Percentiles rank a stretch among this genome's conserved stretches.
Conservation (phyloP, 208 protist genomes). For the Crithidia sp. region DNA sequence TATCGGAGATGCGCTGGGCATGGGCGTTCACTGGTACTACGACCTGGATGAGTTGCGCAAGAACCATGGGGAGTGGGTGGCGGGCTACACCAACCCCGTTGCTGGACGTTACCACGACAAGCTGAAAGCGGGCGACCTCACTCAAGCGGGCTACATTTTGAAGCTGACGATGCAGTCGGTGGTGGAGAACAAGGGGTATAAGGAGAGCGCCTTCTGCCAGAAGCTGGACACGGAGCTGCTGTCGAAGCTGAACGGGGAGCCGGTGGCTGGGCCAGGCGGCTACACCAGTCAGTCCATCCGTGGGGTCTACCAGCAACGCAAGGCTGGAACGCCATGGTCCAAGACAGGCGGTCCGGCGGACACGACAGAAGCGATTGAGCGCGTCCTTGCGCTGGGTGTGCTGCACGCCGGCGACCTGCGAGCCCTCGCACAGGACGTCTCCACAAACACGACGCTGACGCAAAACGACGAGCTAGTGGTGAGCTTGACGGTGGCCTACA, state of each 20-base stretch:
- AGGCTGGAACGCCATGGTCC: slow-evolving; percentile 26
- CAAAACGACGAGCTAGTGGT: slow-evolving; percentile 45
- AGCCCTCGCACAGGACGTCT: slow-evolving; percentile 27
- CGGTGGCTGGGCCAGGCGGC: slow-evolving; percentile 31
- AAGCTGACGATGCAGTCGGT: slow-evolving; percentile 39
- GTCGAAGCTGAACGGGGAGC: slow-evolving; percentile 28
- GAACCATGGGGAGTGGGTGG: slow-evolving; percentile 32
- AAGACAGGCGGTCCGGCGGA: slow-evolving; percentile 33
- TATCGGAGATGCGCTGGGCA: slow-evolving; percentile 37
- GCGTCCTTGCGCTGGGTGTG: slow-evolving; percentile 31
- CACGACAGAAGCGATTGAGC: slow-evolving; percentile 44
- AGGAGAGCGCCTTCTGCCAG: slow-evolving; percentile 24
- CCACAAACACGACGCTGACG: slow-evolving; percentile 34
- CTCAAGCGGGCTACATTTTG: slow-evolving; percentile 38
- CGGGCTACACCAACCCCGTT: slow-evolving; percentile 33
- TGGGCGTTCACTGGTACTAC: slow-evolving; percentile 54
- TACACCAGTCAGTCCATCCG: slow-evolving; percentile 49
- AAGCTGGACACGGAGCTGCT: slow-evolving; percentile 37
- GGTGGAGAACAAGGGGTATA: slow-evolving; percentile 28
- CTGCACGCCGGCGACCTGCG: slow-evolving; percentile 25
- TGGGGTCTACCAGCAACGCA: slow-evolving; percentile 27
- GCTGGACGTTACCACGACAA: slow-evolving; percentile 40
- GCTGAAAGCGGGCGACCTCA: slow-evolving; percentile 41
- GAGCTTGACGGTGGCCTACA: slow-evolving; percentile 44
- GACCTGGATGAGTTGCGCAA: slow-evolving; percentile 43